Evolutionary conservation across 768 basidiomycete species (phyloP).

Genomic region (Lactarius hengduanensis): DNA sequence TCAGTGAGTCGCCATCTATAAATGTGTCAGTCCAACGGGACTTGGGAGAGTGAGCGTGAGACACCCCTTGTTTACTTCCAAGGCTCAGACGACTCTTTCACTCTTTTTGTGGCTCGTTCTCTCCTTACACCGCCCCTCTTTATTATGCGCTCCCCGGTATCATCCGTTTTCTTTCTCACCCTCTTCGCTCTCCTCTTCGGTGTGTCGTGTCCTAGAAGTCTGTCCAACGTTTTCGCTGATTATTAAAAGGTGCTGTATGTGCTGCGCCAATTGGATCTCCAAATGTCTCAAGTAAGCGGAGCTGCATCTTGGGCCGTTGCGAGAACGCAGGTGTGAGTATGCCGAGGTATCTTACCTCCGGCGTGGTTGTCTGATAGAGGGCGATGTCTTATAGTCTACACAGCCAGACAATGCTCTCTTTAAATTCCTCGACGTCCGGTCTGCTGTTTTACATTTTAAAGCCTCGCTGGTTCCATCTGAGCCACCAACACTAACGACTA

Average conservation of each 20-base stretch:
- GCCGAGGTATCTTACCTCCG: neutral
- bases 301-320: neutral
- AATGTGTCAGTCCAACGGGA: neutral
- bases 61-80: neutral
- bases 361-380: neutral
- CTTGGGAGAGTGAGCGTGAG: neutral
- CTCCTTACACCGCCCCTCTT: neutral
- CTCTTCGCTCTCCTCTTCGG: constrained; percentile 1
- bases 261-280: constrained; percentile 1
- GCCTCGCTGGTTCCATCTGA: neutral
- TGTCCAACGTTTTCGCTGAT: neutral
- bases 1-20: neutral
- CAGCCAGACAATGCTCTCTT: neutral
- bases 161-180: neutral
- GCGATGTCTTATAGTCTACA: neutral
- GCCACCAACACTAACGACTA: neutral
- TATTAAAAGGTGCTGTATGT: neutral
- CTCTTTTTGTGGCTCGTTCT: neutral
- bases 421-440: neutral
- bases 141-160: neutral
- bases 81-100: neutral
- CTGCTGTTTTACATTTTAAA: neutral
- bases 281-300: neutral
- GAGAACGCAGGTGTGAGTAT: neutral
- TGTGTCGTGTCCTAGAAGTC: neutral